Evolutionary conservation across 2,329 filamentous ascomycete species (phyloP).

Genomic region (Aspergillus sp.): DNA sequence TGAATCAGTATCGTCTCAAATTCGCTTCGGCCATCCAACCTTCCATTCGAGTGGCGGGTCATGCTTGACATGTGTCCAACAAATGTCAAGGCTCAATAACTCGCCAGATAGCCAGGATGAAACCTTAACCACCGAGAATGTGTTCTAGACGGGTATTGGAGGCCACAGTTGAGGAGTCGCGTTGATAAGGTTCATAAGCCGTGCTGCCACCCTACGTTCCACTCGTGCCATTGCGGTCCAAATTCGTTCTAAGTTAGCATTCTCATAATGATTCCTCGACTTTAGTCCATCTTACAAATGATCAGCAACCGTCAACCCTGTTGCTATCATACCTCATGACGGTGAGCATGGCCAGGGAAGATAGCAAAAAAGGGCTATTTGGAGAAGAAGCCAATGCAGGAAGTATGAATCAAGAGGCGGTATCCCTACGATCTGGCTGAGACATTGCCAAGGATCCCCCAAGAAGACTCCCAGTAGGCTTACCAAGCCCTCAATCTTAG

Average conservation of each 20-base stretch:
- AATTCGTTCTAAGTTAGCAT: too few relatives aligned
- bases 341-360: too few relatives aligned
- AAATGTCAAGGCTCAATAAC: neutral
- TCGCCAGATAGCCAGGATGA: neutral
- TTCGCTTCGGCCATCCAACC: neutral
- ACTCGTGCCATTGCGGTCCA: neutral
- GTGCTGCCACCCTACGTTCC: neutral
- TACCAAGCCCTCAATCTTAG: neutral
- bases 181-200: neutral
- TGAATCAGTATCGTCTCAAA: neutral
- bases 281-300: too few relatives aligned
- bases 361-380: neutral
- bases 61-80: neutral
- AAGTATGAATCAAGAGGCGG: neutral
- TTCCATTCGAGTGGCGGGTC: neutral
- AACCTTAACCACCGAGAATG: neutral
- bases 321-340: too few relatives aligned
- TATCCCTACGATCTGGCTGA: neutral
- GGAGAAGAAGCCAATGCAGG: neutral
- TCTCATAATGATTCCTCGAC: too few relatives aligned
- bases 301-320: too few relatives aligned
- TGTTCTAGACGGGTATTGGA: neutral
- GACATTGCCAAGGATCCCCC: neutral
- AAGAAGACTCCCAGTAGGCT: neutral
- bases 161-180: neutral